Base-by-base conservation (phyloP, 202 grass and related monocot species). In the Zizania palustris region DNA sequence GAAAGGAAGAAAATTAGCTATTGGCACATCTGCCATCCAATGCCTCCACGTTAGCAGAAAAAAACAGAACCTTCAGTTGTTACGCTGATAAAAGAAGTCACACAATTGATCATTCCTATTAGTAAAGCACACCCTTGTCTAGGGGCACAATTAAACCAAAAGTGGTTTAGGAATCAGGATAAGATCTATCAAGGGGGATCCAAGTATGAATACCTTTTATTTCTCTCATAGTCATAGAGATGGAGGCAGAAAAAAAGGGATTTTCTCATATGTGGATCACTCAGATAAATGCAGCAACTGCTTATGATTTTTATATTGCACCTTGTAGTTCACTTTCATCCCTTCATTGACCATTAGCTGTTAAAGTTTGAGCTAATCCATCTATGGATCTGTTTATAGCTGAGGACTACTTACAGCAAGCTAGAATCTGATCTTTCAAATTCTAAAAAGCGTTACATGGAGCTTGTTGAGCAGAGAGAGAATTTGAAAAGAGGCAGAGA, bases 401-500 rank as follows among this genome's bases (percentile, higher is more conserved):
- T 95, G 77, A 90, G 87, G 69, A 98, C 77, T 84, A 90, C 91
- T 65, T 65, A 60, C 59, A 86, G 46, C 54, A 98, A 98, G 63
- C 85, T 98, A 42, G 83, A 98, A 35, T 87, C 85, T 75, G 95
- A 98, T 76, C 74, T 98, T 67, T 84, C 83, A 78, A 98, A 66
- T 77, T 80, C 80, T 83, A 92, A 76, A 84, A 92, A 83, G 36
- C 82, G 59, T 56, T 90, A 74, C 21, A 35, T 59, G 60, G 91
- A 98, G 72, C 87, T 98, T 78, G 22, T 82, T 82, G 95, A 94
- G 70, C 89, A 90, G 48, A 88, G 89, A 85, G 91, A 95, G n/a
- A 88, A 76, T 83, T 77, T 98, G 74, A 98, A 95, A 90, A 95
- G 74, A 85, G 95, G 95, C 70, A 89, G 95, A 72, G 91, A 98